Evolutionary conservation across 139 green algal genomes (phyloP), one percentile per base, ranked within the genome.

Genomic region (Coelastrella sp.): DNA sequence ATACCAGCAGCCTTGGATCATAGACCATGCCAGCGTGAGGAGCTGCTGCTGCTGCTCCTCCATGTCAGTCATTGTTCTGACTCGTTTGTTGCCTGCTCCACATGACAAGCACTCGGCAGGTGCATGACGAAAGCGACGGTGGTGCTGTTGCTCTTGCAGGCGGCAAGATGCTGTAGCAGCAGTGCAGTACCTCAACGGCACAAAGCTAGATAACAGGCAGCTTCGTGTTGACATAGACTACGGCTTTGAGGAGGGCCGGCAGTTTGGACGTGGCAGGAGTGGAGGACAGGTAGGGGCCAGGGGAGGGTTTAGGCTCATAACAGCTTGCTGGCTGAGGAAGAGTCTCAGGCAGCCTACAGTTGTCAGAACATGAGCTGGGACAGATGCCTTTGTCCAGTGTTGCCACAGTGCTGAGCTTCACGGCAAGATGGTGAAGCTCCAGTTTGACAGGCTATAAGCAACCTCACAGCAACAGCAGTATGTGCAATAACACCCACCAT

Each of bases 181-280:
- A 4, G 95, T 98, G 15, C 96, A 95, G 66, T 99, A 97, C 91
- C 92, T 99, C 63, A 99, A 97, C 89, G 98, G 98, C 25, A 98
- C 96, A 0, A 95, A 97, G 85, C 88, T 99, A 82, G 98, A 99
- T 90, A 97, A 98, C 84, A 84, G 98, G 6, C 92, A 95, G 56
- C 98, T 99, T 49, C 95, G 98, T 8, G 97, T 98, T 7, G 98
- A 99, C 92, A 97, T 99, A 84, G 98, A 99, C 93, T 99, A 98
- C 97, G 98, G 98, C 82, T 99, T 99, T 93, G 97, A 99, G 58
- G 98, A 99, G 63, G 97, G 97, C 0, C 89, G 98, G 56, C 98
- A 99, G 92, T 99, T 96, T 94, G 98, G 98, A 6, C 93, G 98
- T 1, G 98, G 98, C 0, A 93, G 92, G 6, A 96, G 88, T 78